Evolutionary conservation across 73 alveolate species (phyloP).

Genomic region (Uronychia setigera): DNA sequence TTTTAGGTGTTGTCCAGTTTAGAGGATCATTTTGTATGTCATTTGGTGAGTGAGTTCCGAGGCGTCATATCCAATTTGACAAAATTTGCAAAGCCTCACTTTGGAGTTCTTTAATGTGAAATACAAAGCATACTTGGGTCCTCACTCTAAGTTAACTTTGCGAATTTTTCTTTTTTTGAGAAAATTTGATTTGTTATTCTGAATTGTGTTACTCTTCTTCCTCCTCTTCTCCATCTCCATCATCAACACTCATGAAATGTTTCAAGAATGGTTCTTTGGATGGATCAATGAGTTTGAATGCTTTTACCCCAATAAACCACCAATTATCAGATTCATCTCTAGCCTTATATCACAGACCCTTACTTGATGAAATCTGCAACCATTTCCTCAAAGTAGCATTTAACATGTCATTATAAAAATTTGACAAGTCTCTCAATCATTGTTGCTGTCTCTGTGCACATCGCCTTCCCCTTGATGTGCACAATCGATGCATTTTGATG

Average conservation of each 20-base stretch:
- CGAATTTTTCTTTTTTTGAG: no score
- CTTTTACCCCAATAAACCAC: slow-evolving; percentile 80
- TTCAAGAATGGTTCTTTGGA: slow-evolving; percentile 19
- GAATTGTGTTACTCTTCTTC: slow-evolving; percentile 30
- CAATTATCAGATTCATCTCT: slow-evolving; percentile 89
- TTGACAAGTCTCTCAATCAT: not conserved
- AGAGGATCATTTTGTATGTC: slow-evolving; percentile 78
- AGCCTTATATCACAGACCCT: not conserved
- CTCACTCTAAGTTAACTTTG: no score
- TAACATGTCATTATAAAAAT: not conserved
- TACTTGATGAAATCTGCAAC: slow-evolving; percentile 81
- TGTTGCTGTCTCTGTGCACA: not conserved
- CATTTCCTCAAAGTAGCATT: not conserved
- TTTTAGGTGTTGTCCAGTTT: slow-evolving; percentile 73
- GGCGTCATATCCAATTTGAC: slow-evolving; percentile 69
- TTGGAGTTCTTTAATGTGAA: not conserved
- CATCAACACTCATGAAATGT: not conserved
- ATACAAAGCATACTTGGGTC: no score
- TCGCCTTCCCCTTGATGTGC: not conserved
- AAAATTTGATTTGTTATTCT: slow-evolving; percentile 19
- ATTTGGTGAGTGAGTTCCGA: slow-evolving; percentile 68
- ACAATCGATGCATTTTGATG: not conserved
- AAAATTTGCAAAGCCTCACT: slow-evolving; percentile 73
- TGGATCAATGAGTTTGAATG: slow-evolving; percentile 49
- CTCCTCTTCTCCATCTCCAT: slow-evolving; percentile 37